Conservation (phyloP, 2,329 filamentous ascomycete genomes). For the Zymoseptoria passerinii region DNA sequence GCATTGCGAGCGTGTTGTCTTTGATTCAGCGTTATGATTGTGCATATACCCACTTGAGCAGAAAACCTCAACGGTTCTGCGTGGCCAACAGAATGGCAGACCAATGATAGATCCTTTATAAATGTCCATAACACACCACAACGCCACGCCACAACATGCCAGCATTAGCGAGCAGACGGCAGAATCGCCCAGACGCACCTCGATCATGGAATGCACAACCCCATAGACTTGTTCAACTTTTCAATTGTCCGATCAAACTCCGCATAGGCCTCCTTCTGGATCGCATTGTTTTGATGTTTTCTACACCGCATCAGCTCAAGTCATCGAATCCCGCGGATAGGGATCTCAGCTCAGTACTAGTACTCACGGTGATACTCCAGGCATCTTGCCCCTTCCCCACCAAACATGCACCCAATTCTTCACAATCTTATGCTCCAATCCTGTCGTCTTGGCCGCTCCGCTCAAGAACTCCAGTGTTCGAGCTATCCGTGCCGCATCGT, state of each 20-base stretch:
- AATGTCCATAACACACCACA: neutral
- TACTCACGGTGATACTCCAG: neutral
- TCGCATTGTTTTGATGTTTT: slow-evolving; percentile 1
- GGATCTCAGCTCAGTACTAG: slow-evolving; percentile 1
- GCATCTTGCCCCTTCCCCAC: slow-evolving; percentile 35
- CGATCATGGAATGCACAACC: slow-evolving; percentile 43
- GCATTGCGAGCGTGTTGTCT: neutral
- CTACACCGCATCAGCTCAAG: slow-evolving; percentile 1
- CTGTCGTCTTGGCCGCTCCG: slow-evolving; percentile 53
- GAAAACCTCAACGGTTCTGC: neutral
- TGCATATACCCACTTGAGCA: neutral
- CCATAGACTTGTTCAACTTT: slow-evolving; percentile 69
- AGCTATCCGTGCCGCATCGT: slow-evolving; percentile 46
- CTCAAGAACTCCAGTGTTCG: slow-evolving; percentile 64
- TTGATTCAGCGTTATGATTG: neutral
- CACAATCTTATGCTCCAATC: slow-evolving; percentile 63
- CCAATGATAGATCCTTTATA: neutral
- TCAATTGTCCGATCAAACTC: slow-evolving; percentile 62
- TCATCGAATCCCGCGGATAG: neutral
- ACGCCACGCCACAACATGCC: too few species aligned
- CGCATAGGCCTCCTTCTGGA: slow-evolving; percentile 37
- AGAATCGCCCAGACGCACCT: neutral
- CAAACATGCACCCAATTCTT: slow-evolving; percentile 54
- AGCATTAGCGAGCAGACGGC: too few species aligned
- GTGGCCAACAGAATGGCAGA: neutral